A percentile compares a stretch with the other conserved stretches of the same genome.
Conservation (phyloP, 352 stramenopile genomes). For the Pythium rishiriense region DNA sequence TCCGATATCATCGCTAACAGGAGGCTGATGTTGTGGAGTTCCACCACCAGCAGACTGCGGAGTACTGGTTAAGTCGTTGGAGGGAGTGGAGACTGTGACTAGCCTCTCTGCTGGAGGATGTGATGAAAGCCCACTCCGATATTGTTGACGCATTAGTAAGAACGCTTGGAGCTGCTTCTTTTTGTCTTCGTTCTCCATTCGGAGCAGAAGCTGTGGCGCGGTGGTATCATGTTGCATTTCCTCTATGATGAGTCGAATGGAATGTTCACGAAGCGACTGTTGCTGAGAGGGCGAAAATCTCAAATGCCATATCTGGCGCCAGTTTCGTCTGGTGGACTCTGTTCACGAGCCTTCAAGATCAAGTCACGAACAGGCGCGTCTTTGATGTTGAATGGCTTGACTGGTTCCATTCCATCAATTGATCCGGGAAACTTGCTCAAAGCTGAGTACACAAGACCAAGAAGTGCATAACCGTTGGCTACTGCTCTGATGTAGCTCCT, state of each 20-base stretch:
- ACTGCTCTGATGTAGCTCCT: slow-evolving; percentile 59
- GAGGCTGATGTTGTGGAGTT: too few relatives aligned
- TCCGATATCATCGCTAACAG: too few relatives aligned
- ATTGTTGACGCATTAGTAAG: slow-evolving; percentile 40
- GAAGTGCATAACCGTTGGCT: slow-evolving; percentile 40
- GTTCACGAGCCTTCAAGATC: slow-evolving; percentile 31
- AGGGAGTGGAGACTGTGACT: neutral
- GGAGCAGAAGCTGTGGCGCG: slow-evolving; percentile 19
- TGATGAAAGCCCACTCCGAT: slow-evolving; percentile 27
- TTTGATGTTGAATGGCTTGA: slow-evolving; percentile 44
- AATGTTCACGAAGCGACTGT: neutral
- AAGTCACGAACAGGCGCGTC: slow-evolving; percentile 39
- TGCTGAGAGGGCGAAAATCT: neutral
- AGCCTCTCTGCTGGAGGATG: too few relatives aligned
- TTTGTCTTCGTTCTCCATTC: slow-evolving; percentile 33
- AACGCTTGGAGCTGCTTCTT: slow-evolving; percentile 46
- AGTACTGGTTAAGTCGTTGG: neutral
- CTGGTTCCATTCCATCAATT: slow-evolving; percentile 33
- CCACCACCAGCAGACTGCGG: too few relatives aligned
- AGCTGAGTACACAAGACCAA: slow-evolving; percentile 40
- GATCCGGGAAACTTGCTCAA: slow-evolving; percentile 42
- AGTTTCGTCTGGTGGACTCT: slow-evolving; percentile 32
- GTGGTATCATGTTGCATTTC: slow-evolving; percentile 52
- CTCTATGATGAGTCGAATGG: too few relatives aligned
- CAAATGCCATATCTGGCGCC: slow-evolving; percentile 27